Base-by-base conservation (phyloP, 2,329 filamentous ascomycete genomes). In the Botrytis squamosa region DNA sequence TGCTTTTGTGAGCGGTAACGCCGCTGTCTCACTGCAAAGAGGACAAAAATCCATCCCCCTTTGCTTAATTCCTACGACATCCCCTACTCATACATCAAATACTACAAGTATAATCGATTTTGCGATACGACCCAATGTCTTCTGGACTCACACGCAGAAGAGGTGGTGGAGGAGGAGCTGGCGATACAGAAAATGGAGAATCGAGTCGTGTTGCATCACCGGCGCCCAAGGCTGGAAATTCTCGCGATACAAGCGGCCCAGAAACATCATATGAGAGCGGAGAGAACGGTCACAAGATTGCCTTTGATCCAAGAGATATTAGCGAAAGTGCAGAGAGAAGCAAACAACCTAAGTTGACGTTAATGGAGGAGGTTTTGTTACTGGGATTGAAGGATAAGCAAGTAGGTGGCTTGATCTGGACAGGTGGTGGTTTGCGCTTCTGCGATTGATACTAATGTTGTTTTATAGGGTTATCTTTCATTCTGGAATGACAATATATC, bases 401-500 rank as follows among this genome's bases (percentile, higher is more conserved):
- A 90, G 94, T 97, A 85, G 81, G 87, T 81, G 71, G 65, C 22
- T 68, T 38, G 36, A 72, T 60, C 73, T 63, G 73, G 60, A 74
- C 33, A 75, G 63, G 68, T 69, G 70, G 71, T 69, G n/a, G n/a
- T 59, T 72, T 60, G 64, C 52, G 52, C 63, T 40, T 49, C 29
- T 29, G 49, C 64, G 40, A 72, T 42, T 3, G 33, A 22, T 68
- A 60, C 71, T 72, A 68, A 72, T 66, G n/a, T 12, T 6, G n/a
- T 55, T 70, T 74, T 73, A 68, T 82, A 97, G 94, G 96, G 96
- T 77, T 98, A 99, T 82, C 90, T 99, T 76, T 98, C 95, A 44
- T 99, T 99, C 85, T 99, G 96, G 96, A 99, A 99, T 85, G 96
- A 99, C 85, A 99, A 99, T 85, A 99, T 99, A 81, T 98, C 95